Evolutionary conservation across 1,139 yeast species (phyloP), one percentile per base, ranked within the genome.

Genomic region (Kazachstania sp.): DNA sequence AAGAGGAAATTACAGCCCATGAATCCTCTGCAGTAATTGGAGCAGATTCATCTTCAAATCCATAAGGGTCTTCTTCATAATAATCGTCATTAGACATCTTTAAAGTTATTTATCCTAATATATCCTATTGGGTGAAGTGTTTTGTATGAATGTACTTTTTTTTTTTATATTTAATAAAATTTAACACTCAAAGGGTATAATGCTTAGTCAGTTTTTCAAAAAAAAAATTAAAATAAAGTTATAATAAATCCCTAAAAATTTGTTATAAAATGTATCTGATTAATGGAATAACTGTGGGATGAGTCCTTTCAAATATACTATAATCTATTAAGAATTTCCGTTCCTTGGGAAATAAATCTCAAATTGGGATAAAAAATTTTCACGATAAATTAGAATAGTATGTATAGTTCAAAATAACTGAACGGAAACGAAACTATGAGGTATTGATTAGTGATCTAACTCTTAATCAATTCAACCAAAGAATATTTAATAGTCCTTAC

Each of bases 21-120:
- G 97, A 90, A 73, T 94, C 98, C 71, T 94, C 97, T 34, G 97
- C 87, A 26, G 97, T 88, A 72, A 92, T 86, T 64, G 83, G 85
- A 55, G 75, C 73, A 54, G 75, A 78, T 49, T 68, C 77, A 48
- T 71, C 77, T 57, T 81, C 86, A 63, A 79, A 81, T 57, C 75
- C 79, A 67, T 84, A 83, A 46, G 83, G 83, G 65, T 83, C 88
- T 51, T 71, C 72, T 31, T 64, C 70, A 47, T 63, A 61, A 49
- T 63, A 64, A 37, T 62, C 66, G 45, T 63, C 66, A 29, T 41
- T 45, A 8, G 47, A 41, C 47, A 45, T 45, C 16, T 16, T 41
- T 7, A 12, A 18, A 28, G n/a, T 9, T 36, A 16, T 18, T 29
- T 28, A 15, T 29, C 23, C 18, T 32, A 9, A 9, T 23, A 23